Evolutionary conservation across 2,329 filamentous ascomycete species (phyloP).

Genomic region (Aspergillus fumigatiaffinis): DNA sequence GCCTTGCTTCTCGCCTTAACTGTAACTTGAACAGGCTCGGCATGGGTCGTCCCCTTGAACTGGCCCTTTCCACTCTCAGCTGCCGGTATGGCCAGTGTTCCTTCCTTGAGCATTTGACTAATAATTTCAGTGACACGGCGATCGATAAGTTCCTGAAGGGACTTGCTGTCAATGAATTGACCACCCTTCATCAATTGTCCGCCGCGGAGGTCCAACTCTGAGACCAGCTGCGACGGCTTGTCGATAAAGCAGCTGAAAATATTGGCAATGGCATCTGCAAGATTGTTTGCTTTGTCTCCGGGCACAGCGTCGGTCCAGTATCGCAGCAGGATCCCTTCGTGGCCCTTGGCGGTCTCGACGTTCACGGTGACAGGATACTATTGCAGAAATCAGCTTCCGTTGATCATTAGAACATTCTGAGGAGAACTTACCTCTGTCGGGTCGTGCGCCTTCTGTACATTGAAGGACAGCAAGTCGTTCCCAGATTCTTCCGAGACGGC

Average conservation of each 20-base stretch:
- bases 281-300: constrained; percentile 27
- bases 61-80: constrained; percentile 6
- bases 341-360: constrained; percentile 33
- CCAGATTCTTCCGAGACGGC: constrained; percentile 19
- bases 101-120: constrained; percentile 29
- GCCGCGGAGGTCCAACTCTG: constrained; percentile 15
- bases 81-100: constrained; percentile 21
- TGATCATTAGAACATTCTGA: not conserved
- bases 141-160: constrained; percentile 32
- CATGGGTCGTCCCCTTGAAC: not conserved
- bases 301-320: constrained; percentile 40
- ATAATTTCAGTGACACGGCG: constrained; percentile 33
- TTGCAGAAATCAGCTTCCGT: constrained; percentile 5
- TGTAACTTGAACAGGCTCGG: constrained; percentile 10
- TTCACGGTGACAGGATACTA: constrained; percentile 40
- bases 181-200: constrained; percentile 1
- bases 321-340: constrained; percentile 35
- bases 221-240: constrained; percentile 20
- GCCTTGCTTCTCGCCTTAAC: not conserved
- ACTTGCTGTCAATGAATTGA: constrained; percentile 17
- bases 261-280: constrained; percentile 29
- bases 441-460: constrained; percentile 31
- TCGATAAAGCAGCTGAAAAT: constrained; percentile 33
- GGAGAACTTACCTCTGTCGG: constrained; percentile 33
- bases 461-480: constrained; percentile 27